These are phyloP conservation scores for Aspergillus phoenicis DNA, from an alignment of 2,329 filamentous ascomycete species.

Conservation along the genomic window DNA sequence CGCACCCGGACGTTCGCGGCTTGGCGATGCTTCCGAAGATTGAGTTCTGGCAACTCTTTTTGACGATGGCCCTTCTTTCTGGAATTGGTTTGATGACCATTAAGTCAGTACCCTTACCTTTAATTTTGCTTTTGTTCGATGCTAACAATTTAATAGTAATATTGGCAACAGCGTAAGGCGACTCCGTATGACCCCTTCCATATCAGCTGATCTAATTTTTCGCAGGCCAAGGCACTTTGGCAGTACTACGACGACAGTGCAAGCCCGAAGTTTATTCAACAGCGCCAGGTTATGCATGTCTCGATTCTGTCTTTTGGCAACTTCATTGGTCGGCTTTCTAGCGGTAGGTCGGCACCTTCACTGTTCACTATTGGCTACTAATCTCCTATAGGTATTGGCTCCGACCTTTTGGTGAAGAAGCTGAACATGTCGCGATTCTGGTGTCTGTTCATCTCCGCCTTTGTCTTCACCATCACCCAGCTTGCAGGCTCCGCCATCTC, in stretches of 20 bases:
- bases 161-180: conserved; percentile 77
- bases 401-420: conserved; percentile 82
- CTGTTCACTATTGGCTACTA: neutral
- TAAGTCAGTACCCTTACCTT: conserved; percentile 61
- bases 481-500: conserved; percentile 72
- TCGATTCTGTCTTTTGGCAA: conserved; percentile 89
- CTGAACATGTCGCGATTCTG: conserved; percentile 82
- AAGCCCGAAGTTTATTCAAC: conserved; percentile 72
- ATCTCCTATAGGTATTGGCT: conserved; percentile 69
- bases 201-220: conserved; percentile 5
- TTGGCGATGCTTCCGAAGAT: conserved; percentile 68
- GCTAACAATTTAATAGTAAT: conserved; percentile 64
- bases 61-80: conserved; percentile 84
- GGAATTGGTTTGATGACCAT: conserved; percentile 98
- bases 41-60: conserved; percentile 91
- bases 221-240: conserved; percentile 76
- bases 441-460: conserved; percentile 79
- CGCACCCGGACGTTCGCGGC: conserved; percentile 88
- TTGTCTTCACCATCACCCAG: conserved; percentile 79
- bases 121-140: neutral
- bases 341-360: conserved; percentile 55
- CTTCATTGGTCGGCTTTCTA: conserved; percentile 77
- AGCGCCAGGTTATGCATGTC: conserved; percentile 86
- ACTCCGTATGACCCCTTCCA: neutral
- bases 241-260: conserved; percentile 76